Percentiles rank a stretch among this genome's conserved stretches.
These are phyloP conservation scores for Tinospora cordifolia DNA, from an alignment of 164 flowering plant species.

Conservation along the genomic window DNA sequence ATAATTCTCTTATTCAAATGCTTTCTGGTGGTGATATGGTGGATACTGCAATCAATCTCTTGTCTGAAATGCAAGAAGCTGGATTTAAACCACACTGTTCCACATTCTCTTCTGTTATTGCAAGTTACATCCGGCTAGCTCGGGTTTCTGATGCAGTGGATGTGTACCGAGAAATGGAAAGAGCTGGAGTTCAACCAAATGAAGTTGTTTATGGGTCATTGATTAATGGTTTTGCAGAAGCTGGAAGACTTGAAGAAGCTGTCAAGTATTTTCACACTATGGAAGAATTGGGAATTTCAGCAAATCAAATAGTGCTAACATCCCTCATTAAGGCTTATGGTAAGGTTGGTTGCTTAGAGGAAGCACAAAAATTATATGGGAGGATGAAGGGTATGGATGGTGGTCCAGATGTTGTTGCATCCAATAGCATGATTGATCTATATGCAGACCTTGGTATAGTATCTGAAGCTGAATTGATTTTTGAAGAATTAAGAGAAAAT, in stretches of 20 bases:
- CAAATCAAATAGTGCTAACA: constrained; percentile 67
- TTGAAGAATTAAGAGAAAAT: constrained; percentile 40
- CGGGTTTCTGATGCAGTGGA: constrained; percentile 57
- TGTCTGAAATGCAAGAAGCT: constrained; percentile 62
- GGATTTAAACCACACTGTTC: constrained; percentile 58
- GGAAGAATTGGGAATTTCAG: constrained; percentile 53
- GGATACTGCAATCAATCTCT: constrained; percentile 45
- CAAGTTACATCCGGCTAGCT: constrained; percentile 47
- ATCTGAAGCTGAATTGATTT: constrained; percentile 59
- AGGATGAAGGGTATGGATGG: constrained; percentile 48
- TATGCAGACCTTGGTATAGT: constrained; percentile 73
- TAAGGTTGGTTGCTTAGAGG: constrained; percentile 57
- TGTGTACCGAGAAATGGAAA: constrained; percentile 50
- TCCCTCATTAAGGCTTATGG: constrained; percentile 76
- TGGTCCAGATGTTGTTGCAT: constrained; percentile 72
- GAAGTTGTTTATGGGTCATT: constrained; percentile 76
- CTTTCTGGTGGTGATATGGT: constrained; percentile 53
- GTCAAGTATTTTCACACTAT: constrained; percentile 48
- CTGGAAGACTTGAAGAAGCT: constrained; percentile 67
- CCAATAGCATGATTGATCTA: constrained; percentile 69
- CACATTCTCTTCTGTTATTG: constrained; percentile 72
- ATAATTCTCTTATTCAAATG: constrained; percentile 83
- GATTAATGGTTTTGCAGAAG: constrained; percentile 76
- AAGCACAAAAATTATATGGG: constrained; percentile 50
- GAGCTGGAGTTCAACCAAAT: constrained; percentile 60